phyloP scores from a whole-genome alignment of 176 grass and related monocot genomes.

The Musa itinerans region DNA sequence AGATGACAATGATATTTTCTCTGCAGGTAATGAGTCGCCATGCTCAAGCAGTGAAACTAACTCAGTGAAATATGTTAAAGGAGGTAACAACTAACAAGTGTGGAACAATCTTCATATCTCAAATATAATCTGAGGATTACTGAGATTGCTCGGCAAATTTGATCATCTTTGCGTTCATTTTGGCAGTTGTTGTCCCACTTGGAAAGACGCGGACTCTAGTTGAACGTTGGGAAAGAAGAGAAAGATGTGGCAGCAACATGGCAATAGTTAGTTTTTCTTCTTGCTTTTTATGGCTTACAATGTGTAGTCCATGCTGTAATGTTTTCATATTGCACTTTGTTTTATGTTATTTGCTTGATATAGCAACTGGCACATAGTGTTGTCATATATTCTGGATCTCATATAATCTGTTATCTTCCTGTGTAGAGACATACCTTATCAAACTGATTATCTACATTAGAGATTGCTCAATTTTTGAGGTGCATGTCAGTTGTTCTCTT shows the following conservation, averaged over 20 bases:
- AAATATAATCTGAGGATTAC: not conserved
- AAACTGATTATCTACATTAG: too few species aligned
- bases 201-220: conserved; percentile 90
- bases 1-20: not conserved
- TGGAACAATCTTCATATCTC: not conserved
- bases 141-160: conserved; percentile 15
- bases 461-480: too few species aligned
- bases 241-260: conserved; percentile 38
- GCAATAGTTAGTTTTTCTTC: conserved; percentile 19
- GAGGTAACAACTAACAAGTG: conserved; percentile 54
- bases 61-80: conserved; percentile 81
- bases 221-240: conserved; percentile 82
- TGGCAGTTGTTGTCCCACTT: conserved; percentile 79
- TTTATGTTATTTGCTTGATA: not conserved
- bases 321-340: not conserved
- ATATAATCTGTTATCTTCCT: too few species aligned
- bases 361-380: too few species aligned
- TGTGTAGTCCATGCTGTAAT: not conserved
- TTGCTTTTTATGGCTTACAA: not conserved
- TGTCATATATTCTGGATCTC: too few species aligned
- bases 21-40: conserved; percentile 54
- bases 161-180: conserved; percentile 23
- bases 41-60: conserved; percentile 52
- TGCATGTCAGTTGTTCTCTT: too few species aligned
- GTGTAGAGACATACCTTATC: too few species aligned